Conservation (phyloP, 176 grass and related monocot species). For the Urochloa ruziziensis region DNA sequence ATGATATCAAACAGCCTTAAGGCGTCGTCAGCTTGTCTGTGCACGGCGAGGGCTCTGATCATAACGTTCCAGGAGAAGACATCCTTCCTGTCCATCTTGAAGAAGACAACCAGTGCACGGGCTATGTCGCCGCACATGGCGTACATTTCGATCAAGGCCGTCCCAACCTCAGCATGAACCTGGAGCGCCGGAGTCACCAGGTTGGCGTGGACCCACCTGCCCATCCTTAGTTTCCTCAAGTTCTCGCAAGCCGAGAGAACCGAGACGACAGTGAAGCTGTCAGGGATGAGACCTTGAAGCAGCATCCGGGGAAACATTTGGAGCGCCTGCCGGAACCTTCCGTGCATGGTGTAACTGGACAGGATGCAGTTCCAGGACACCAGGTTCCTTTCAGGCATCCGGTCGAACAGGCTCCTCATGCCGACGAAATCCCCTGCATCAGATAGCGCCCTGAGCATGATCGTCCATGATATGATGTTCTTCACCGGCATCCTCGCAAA, state of each 20-base stretch:
- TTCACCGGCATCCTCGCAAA: slow-evolving; percentile 40
- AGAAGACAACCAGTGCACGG: slow-evolving; percentile 34
- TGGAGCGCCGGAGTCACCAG: slow-evolving; percentile 41
- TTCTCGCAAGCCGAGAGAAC: slow-evolving; percentile 43
- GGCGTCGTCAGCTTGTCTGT: slow-evolving; percentile 23
- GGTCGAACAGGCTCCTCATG: slow-evolving; percentile 42
- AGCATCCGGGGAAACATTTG: slow-evolving; percentile 39
- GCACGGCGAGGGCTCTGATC: slow-evolving; percentile 46
- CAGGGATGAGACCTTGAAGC: slow-evolving; percentile 28
- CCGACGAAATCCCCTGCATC: slow-evolving; percentile 19
- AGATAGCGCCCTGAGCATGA: slow-evolving; percentile 39
- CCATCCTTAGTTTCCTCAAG: slow-evolving; percentile 34
- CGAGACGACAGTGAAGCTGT: slow-evolving; percentile 34
- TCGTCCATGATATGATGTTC: slow-evolving; percentile 40
- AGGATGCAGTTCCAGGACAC: slow-evolving; percentile 64
- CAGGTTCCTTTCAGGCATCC: slow-evolving; percentile 49
- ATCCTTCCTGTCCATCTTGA: slow-evolving; percentile 46
- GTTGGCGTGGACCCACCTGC: slow-evolving; percentile 55
- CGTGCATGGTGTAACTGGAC: slow-evolving; percentile 41
- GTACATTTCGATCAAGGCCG: slow-evolving; percentile 50
- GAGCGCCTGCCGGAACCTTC: slow-evolving; percentile 32
- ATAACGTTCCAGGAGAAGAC: slow-evolving; percentile 58
- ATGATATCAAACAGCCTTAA: slow-evolving; percentile 42
- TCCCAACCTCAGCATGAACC: slow-evolving; percentile 35
- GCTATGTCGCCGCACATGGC: slow-evolving; percentile 51